Conservation (phyloP, 2,329 filamentous ascomycete species). For the Aspergillus aculeatus region DNA sequence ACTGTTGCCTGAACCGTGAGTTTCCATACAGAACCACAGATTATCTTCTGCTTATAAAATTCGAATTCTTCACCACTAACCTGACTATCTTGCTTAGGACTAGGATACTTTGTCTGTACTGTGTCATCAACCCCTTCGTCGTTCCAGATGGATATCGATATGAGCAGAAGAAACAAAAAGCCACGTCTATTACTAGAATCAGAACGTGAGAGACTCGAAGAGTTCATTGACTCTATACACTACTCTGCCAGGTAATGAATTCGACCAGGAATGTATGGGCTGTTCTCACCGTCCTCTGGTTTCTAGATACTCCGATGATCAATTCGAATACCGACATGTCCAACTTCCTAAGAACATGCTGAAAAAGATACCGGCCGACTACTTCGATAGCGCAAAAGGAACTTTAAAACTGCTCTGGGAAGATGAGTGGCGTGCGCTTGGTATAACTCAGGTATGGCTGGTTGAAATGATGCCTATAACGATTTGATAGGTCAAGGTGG, state of each 20-base stretch:
- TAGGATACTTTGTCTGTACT: not conserved
- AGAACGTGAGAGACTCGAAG: conserved; percentile 81
- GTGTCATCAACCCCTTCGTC: conserved; percentile 5
- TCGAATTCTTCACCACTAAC: no score
- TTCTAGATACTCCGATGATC: conserved; percentile 81
- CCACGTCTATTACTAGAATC: conserved; percentile 76
- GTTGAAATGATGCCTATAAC: not conserved
- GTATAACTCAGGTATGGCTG: conserved; percentile 82
- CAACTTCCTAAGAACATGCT: conserved; percentile 98
- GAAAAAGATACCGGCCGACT: conserved; percentile 92
- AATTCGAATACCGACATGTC: conserved; percentile 96
- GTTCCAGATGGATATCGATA: conserved; percentile 62
- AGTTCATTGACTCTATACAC: conserved; percentile 90
- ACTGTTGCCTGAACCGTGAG: not conserved
- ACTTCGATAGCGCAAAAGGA: conserved; percentile 83
- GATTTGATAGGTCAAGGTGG: not conserved
- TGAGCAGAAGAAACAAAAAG: conserved; percentile 79
- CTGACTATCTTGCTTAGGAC: no score
- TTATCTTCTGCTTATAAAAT: not conserved
- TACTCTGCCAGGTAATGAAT: conserved; percentile 80
- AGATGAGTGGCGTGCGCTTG: conserved; percentile 94
- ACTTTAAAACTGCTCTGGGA: conserved; percentile 97
- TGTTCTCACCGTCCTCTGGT: conserved; percentile 18
- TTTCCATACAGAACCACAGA: not conserved
- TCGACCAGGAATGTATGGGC: conserved; percentile 5